Base-by-base conservation (phyloP, 495 filamentous ascomycete species). In the Tuber aestivum region DNA sequence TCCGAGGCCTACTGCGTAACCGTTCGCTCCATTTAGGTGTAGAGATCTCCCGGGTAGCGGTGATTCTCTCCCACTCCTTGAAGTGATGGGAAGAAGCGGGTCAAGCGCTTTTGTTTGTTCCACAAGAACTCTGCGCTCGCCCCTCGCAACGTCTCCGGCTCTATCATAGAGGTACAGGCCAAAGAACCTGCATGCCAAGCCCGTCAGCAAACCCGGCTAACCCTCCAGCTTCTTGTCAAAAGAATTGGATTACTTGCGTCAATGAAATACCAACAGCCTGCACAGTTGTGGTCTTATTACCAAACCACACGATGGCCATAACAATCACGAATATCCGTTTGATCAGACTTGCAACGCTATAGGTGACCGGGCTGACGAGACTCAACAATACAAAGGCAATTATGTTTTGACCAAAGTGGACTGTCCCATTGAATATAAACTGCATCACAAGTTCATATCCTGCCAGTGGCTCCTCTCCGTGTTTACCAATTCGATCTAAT, bases 251-350 rank as follows among this genome's bases (percentile, higher is more conserved):
- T 12, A 77, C 74, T 23, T 77, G 83, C 82, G 95, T 98, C 69
- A 98, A 89, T 35, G 82, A 87, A 81, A 99, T 97, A 37, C 95
- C 95, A 70, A 91, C 85, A 14, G 89, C 93, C 84, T 99, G 95
- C 50, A 95, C 83, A 12, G 86, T 85, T 16, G 94, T 97, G 7
- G 95, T 97, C 23, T 89, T 87, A 82, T 90, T 97, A 72, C 94
- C 92, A 86, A 97, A 99, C 95, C 95, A 98, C 74, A 98, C 84
- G 78, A 99, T 95, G 9, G 95, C 94, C 79, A 95, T 92, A 72
- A 94, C 88, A 81, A 99, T 97, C 77, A 99, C 95, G 82, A 97
- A 97, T 12, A 99, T 95, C 41, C 95, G 91, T 84, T 99, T 99
- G 78, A 98, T 94, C 70, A 99, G 86, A 50, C 90, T 93, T 38